Evolutionary conservation across 2,329 filamentous ascomycete species (phyloP), one percentile per base, ranked within the genome.

Genomic region (Penicillium sp.): DNA sequence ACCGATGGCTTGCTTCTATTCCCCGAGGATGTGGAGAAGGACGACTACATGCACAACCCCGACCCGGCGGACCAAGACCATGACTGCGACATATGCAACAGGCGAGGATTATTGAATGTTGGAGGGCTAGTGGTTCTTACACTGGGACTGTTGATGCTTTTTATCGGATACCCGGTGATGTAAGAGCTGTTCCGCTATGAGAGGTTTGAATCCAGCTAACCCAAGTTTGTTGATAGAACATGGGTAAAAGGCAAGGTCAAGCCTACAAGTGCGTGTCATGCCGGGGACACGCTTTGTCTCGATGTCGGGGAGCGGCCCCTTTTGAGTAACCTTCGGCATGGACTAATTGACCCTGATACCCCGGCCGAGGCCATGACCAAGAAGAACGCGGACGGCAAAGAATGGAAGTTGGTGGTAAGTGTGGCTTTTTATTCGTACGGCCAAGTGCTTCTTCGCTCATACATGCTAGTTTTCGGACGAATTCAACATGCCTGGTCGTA

Each of bases 21-120:
- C 52, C 83, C 83, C 0, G 81, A 86, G 59, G 83, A 86, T 56
- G 78, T 85, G 15, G 83, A 87, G 60, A 84, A 84, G 54, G 83
- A 87, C 57, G 83, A 87, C 56, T 83, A 78, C 48, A 57, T 87
- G 47, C 83, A 87, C 58, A 85, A 86, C 53, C 83, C 83, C 1
- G 81, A 83, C 54, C 78, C 81, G 1, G 75, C 76, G 36, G 81
- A 85, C 32, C 74, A 81, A 27, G 65, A 74, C 35, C 72, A 76
- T 31, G 78, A 82, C 48, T 82, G 80, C 52, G 78, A 84, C 56
- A 70, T 86, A 27, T 86, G 78, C 59, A 83, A 77, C 26, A 77
- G 69, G 48, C 70, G 83, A 69, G 83, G 82, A 30, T 49, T 83
- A 8, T 59, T 79, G 36, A 86, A 87, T 53, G 54, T 86, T 19